These are phyloP conservation scores for Lactifluus volemus DNA, from an alignment of 768 basidiomycete species.

Conservation along the genomic window DNA sequence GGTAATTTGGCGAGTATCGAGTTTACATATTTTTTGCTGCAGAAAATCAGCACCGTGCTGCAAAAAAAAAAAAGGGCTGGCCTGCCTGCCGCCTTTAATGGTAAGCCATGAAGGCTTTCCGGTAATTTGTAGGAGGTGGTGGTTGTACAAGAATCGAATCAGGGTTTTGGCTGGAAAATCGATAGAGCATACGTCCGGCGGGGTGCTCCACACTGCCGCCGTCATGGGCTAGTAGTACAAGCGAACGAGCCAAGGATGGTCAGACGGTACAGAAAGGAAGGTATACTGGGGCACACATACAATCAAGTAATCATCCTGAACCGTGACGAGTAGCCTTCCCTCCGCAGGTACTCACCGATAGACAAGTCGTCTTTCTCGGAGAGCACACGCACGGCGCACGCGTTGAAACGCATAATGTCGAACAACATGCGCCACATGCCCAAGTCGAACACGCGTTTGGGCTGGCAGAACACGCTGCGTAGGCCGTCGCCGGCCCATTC, in stretches of 20 bases:
- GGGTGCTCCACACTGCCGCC: slow-evolving; percentile 73
- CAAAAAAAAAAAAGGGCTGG: slow-evolving; percentile 26
- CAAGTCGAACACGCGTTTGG: slow-evolving; percentile 49
- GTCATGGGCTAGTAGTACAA: slow-evolving; percentile 50
- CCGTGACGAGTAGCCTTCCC: slow-evolving; percentile 55
- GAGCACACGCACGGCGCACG: slow-evolving; percentile 47
- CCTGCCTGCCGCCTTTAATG: slow-evolving; percentile 61
- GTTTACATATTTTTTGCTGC: slow-evolving; percentile 48
- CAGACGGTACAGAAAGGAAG: background rate
- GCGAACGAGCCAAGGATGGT: background rate
- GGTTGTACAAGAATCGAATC: slow-evolving; percentile 66
- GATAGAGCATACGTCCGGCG: slow-evolving; percentile 56
- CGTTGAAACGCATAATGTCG: slow-evolving; percentile 66
- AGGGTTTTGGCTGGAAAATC: slow-evolving; percentile 67
- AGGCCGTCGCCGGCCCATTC: slow-evolving; percentile 72
- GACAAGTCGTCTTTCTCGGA: slow-evolving; percentile 26
- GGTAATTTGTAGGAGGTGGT: slow-evolving; percentile 61
- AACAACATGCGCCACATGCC: slow-evolving; percentile 67
- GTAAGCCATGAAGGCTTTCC: slow-evolving; percentile 70
- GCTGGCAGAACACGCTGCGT: slow-evolving; percentile 58
- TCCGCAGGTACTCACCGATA: slow-evolving; percentile 48
- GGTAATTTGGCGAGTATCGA: slow-evolving; percentile 50
- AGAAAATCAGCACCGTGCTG: background rate
- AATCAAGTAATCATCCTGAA: slow-evolving; percentile 73
- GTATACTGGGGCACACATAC: slow-evolving; percentile 39